phyloP scores from a whole-genome alignment of 176 grass and related monocot species.

The Cenchrus purpureus region DNA sequence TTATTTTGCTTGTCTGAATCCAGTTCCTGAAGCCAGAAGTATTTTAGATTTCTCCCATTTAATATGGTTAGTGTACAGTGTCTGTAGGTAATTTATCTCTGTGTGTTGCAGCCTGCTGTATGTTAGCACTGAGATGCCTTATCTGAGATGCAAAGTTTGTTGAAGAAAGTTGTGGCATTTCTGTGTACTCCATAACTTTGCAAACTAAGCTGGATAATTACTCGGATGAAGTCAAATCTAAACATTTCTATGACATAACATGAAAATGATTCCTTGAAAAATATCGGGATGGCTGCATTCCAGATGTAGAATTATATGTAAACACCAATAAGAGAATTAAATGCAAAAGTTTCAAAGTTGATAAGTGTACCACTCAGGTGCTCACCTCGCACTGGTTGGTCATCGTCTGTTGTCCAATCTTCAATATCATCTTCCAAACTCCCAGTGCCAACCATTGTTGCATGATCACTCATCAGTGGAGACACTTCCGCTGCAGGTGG shows the following conservation, averaged over 20 bases:
- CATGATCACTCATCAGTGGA: slow-evolving; percentile 21
- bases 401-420: slow-evolving; percentile 60
- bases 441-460: slow-evolving; percentile 22
- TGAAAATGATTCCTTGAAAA: background rate
- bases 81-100: background rate
- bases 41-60: background rate
- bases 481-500: background rate
- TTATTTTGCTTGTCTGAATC: background rate
- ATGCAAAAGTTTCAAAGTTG: background rate
- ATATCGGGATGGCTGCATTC: background rate
- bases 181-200: background rate
- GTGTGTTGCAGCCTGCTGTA: background rate
- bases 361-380: background rate
- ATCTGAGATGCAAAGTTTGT: background rate
- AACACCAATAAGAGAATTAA: background rate
- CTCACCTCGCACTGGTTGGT: slow-evolving; percentile 46
- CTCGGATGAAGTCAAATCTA: background rate
- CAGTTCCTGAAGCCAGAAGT: background rate
- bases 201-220: background rate
- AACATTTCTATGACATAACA: background rate
- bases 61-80: background rate
- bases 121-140: background rate
- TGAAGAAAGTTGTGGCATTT: background rate
- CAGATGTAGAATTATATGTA: slow-evolving; percentile 9
- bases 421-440: slow-evolving; percentile 71